Base-by-base conservation (phyloP, 495 filamentous ascomycete species). In the Neohortaea acidophila region DNA sequence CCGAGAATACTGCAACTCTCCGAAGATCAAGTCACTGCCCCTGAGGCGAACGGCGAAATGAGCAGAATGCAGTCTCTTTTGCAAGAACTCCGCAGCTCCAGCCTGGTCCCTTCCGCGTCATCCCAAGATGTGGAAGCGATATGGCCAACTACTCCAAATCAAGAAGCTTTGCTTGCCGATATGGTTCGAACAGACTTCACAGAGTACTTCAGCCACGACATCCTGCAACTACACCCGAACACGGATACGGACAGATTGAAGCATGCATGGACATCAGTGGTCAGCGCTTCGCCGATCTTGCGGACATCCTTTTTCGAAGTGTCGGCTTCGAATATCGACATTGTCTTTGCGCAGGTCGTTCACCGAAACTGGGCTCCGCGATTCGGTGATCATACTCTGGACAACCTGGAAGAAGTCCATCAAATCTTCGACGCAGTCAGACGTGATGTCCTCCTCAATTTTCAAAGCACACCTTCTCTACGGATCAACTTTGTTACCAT, bases 201-300 rank as follows among this genome's bases (percentile, higher is more conserved):
- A 18, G 62, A 71, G 42, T 92, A 94, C 53, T 85, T 84, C 59
- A 92, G 86, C 44, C 77, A 81, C 42, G 76, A 87, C 49, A 56
- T 73, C 3, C 55, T 85, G 30, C 67, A 71, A 24, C 50, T 83
- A 0, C 42, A 60, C 2, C 39, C 52, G 0, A 45, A 59, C 0
- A 48, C 74, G 2, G 66, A 89, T 41, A 32, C 68, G 2, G 20
- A 39, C 0, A 61, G 45, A 20, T 59, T 92, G 5, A 66, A 64
- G 33, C 33, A 52, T 21, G 78, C 84, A 4, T 83, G 79, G 70
- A 52, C 51, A 6, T 57, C 51, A 1, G 71, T 80, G 14, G 59
- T 76, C 17, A 53, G 63, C 0, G 55, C 65, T 1, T 69, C 69
- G 33, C 75, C 81, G 7, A 83, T 92, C 40, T 64, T 91, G 7